Base-by-base conservation (phyloP, 768 basidiomycete genomes). In the Ramaria sp. region DNA sequence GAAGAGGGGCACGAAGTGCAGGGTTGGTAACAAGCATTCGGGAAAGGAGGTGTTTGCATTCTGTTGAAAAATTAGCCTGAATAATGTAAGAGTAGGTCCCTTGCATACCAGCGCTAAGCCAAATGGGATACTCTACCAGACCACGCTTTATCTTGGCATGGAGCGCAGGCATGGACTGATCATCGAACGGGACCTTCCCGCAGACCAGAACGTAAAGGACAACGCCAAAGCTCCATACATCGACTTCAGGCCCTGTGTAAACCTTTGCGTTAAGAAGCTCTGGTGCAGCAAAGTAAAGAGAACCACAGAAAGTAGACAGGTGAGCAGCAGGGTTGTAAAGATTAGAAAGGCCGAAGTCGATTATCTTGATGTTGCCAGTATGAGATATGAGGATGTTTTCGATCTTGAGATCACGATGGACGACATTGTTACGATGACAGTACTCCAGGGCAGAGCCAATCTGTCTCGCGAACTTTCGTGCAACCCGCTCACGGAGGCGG, bases 131-230 rank as follows among this genome's bases (percentile, higher is more conserved):
- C 64, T 99, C 96, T 30, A 97, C 94, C 38, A 93, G 71, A 0
- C 96, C 95, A 4, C 94, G 82, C 68, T 99, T 99, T 70, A 99
- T 99, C 72, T 98, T 99, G 24, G 96, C 96, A 66, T 98, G 96
- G 51, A 99, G 71, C 0, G 96, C 96, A 1, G 96, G 95, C 96
- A 98, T 99, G 65, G 87, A 93, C 69, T 98, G 92, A 66, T 99
- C 96, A 63, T 99, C 96, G 65, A 99, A 98, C 0, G 96, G 95
- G 3, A 99, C 96, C 70, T 96, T 97, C 47, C 96, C 96, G 65
- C 95, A 99, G 0, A 99, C 94, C 50, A 99, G 78, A 18, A 96
- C 93, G 62, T 98, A 98, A 24, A 99, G 78, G 5, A 99, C 96
- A 60, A 99, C 94, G 9, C 96, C 95, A 60, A 99, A 98, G 64